A percentile compares a stretch with the other conserved stretches of the same genome.
Conservation (phyloP, 306 rosid species). For the Trifolium fragiferum region DNA sequence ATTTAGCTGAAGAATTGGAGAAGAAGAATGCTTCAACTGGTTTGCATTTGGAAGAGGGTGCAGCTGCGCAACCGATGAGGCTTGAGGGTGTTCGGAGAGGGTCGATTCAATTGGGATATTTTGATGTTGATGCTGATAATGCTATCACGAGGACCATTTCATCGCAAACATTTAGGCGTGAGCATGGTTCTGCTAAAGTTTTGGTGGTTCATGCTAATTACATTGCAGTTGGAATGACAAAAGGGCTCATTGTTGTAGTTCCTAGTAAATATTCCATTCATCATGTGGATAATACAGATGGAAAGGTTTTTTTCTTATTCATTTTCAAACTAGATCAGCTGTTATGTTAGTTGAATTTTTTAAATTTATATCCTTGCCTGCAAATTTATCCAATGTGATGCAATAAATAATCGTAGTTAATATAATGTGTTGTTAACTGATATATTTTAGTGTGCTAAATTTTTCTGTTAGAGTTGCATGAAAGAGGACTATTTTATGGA, state of each 20-base stretch:
- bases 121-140: constrained; percentile 71
- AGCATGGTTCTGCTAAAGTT: constrained; percentile 87
- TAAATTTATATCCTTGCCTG: constrained; percentile 22
- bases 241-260: constrained; percentile 73
- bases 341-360: constrained; percentile 28
- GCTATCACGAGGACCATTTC: constrained; percentile 69
- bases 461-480: constrained; percentile 31
- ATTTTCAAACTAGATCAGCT: constrained; percentile 27
- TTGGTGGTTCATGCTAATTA: constrained; percentile 82
- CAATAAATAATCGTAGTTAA: background rate
- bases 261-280: constrained; percentile 86
- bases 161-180: constrained; percentile 73
- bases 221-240: constrained; percentile 91
- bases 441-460: constrained; percentile 20
- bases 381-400: constrained; percentile 18
- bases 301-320: constrained; percentile 62
- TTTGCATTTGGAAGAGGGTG: constrained; percentile 93
- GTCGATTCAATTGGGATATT: constrained; percentile 82
- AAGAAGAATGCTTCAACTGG: constrained; percentile 93
- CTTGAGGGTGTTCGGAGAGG: constrained; percentile 92
- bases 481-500: constrained; percentile 20
- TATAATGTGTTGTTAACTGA: constrained; percentile 29
- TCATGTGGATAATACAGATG: constrained; percentile 75
- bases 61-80: constrained; percentile 98
- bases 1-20: constrained; percentile 87